Base-by-base conservation (phyloP, 208 protist genomes). In the Wallacemonas sp. region DNA sequence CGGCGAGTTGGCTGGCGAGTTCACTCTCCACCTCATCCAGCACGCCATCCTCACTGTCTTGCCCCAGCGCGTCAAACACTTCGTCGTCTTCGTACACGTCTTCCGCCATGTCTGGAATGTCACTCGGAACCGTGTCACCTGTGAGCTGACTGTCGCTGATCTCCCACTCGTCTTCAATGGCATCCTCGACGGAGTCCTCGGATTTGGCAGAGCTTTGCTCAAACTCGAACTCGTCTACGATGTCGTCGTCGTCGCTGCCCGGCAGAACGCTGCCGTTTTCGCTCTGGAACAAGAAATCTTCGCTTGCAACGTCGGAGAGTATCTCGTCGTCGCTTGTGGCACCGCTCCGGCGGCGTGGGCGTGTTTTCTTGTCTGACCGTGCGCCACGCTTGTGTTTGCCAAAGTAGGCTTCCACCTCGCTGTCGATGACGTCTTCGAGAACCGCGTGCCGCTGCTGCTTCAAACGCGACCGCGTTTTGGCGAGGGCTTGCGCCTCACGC, bases 401-500 rank as follows among this genome's bases (percentile, higher is more conserved):
- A 39, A 58, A 58, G 51, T 39, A 58, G 51, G 6, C 24, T 26
- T 62, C 56, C 21, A 49, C 56, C 11, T 62, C 56, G 38, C 39
- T 62, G 38, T 33, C 36, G 14, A 62, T 26, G 4, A 62, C 56
- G 31, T 66, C 60, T 24, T 64, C 46, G 39, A 63, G 53, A 9
- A 56, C 56, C 30, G 49, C 63, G 49, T 51, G 41, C 26, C 15
- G 28, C 61, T 31, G 30, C 2, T 42, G 44, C 38, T 66, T 59
- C 46, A 34, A 31, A 11, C 51, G 51, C 4, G 51, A 26, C 2
- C 74, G 79, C 34, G 45, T 66, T 31, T 77, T 81, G 28, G 66
- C 62, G 12, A 94, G 77, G 6, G 62, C 65, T 54, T 88, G 80
- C 2, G 84, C 77, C 53, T 90, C 71, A 15, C 44, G 34, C 15